A percentile compares a stretch with the other conserved stretches of the same genome.
phyloP scores from a whole-genome alignment of 2,329 filamentous ascomycete species.

The Colletotrichum sidae region DNA sequence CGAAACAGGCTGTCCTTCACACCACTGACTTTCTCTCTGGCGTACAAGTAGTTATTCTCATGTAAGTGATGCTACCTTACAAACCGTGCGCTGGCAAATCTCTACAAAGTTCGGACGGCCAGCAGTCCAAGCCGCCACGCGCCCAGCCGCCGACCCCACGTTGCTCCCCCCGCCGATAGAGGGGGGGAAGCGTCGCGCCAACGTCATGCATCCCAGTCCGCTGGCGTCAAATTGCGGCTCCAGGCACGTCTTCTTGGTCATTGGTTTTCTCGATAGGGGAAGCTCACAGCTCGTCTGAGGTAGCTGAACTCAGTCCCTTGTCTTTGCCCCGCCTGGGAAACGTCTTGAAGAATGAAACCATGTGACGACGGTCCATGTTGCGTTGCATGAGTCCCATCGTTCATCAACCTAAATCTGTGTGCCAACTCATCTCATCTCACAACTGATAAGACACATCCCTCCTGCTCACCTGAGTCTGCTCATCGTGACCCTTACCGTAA shows the following conservation, averaged over 20 bases:
- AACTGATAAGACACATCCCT: neutral
- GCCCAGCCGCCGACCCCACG: slow-evolving; percentile 27
- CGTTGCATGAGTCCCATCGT: slow-evolving; percentile 4
- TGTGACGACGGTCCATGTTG: too few relatives aligned
- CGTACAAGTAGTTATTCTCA: too few relatives aligned
- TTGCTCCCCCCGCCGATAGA: slow-evolving; percentile 23
- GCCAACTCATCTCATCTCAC: neutral
- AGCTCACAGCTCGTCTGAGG: slow-evolving; percentile 2
- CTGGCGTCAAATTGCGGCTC: slow-evolving; percentile 18
- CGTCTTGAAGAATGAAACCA: too few relatives aligned
- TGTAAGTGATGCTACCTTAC: too few relatives aligned
- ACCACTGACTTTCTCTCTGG: too few relatives aligned
- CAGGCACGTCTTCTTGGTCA: neutral
- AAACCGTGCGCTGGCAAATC: too few relatives aligned
- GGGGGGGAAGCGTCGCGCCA: slow-evolving; percentile 1
- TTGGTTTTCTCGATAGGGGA: slow-evolving; percentile 23
- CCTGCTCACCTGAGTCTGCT: neutral
- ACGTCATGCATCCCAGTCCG: slow-evolving; percentile 28
- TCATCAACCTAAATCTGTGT: neutral
- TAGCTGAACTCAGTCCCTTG: slow-evolving; percentile 3
- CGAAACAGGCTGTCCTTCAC: too few relatives aligned
- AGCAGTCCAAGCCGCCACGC: too few relatives aligned
- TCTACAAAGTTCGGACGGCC: too few relatives aligned
- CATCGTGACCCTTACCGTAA: too few relatives aligned
- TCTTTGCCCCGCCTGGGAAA: too few relatives aligned